Evolutionary conservation across 169 alveolate genomes (phyloP), one percentile per base, ranked within the genome.

Genomic region (Plasmodium inui): DNA sequence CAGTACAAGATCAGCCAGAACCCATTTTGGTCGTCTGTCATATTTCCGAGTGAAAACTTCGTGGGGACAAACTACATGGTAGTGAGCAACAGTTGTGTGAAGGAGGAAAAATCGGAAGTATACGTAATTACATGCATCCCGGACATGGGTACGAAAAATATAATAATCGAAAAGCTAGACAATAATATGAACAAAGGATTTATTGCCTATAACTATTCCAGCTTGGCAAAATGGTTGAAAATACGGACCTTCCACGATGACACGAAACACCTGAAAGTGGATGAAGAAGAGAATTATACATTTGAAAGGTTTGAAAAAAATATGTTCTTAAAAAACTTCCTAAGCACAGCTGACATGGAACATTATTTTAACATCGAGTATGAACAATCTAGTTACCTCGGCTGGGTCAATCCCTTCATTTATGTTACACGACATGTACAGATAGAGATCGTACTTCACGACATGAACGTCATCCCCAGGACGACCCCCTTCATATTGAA

Each of bases 321-420:
- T 82, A 28, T 71, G 4, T 82, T 91, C 17, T 19, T 93, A 44
- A 86, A 80, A 17, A 71, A 93, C 22, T 82, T 93, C 57, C 67
- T 80, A 57, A 89, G 57, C 39, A 22, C 89, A n/a, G 50, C 91
- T 0, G 93, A 86, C 76, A 82, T 93, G 39, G 93, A 89, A 39
- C 92, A 92, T 84, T 94, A 93, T 86, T 95, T 95, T 91, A 92
- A 93, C 78, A 93, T 94, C 37, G 84, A 85, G 17, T 95, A 96
- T 76, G 97, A 97, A 30, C 96, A 97, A 74, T 80, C 94, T 28
- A 94, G 96, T 44, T 96, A 95, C 82, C 95, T 96, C 70, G 98
- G 98, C 7, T 97, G 98, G 98, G 97, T 97, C 8, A 95, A 96
- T 79, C 98, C 98, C 14, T 97, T 96, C 92, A 89, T 96, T 41